Conservation (phyloP, 306 rosid genomes). For the Begonia loranthoides region DNA sequence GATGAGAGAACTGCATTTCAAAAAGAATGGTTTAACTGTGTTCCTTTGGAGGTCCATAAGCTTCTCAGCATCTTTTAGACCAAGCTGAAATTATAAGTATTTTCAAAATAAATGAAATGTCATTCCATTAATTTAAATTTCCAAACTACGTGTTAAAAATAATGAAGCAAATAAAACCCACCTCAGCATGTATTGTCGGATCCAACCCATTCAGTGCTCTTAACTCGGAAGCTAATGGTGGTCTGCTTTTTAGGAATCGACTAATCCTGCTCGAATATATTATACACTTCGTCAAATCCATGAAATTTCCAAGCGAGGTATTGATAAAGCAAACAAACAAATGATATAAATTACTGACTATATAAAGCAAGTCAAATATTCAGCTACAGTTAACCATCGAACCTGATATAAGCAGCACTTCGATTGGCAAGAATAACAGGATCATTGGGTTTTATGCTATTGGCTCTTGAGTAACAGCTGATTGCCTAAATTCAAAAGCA, state of each 20-base stretch:
- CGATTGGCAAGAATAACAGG: conserved; percentile 71
- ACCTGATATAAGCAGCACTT: conserved; percentile 83
- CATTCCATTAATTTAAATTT: too few relatives aligned
- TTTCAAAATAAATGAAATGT: conserved; percentile 6
- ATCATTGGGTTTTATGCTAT: conserved; percentile 66
- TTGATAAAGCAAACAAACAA: too few relatives aligned
- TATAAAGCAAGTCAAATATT: too few relatives aligned
- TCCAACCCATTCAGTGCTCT: conserved; percentile 83
- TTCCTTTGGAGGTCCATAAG: conserved; percentile 35
- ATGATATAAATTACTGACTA: too few relatives aligned
- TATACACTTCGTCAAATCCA: too few relatives aligned
- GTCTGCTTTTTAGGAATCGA: conserved; percentile 41
- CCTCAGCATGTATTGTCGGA: conserved; percentile 92
- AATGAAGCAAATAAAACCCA: conserved; percentile 23
- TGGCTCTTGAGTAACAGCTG: conserved; percentile 64
- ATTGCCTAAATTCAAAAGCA: conserved; percentile 56
- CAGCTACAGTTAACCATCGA: not conserved
- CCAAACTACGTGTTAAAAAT: conserved; percentile 1
- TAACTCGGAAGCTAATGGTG: conserved; percentile 73
- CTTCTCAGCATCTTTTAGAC: conserved; percentile 86
- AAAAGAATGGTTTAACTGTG: conserved; percentile 54
- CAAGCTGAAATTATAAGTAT: conserved; percentile 47
- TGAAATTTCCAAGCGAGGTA: too few relatives aligned
- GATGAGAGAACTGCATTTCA: conserved; percentile 61
- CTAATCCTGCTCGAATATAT: conserved; percentile 48